Conservation (phyloP, 495 filamentous ascomycete species). For the Echria macrotheca region DNA sequence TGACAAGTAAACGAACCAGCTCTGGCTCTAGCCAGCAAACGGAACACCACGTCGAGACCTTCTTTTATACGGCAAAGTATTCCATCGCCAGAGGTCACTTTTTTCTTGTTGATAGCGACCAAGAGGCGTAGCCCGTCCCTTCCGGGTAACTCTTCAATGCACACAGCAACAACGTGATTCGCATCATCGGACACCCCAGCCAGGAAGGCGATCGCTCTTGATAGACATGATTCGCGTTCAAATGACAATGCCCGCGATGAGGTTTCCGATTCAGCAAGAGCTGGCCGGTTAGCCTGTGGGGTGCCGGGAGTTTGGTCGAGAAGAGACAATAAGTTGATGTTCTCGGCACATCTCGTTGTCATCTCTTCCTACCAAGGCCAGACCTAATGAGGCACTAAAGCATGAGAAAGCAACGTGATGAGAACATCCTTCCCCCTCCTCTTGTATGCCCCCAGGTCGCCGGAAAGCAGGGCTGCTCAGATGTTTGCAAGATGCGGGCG, state of each 20-base stretch:
- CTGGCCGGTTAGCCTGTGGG: background rate
- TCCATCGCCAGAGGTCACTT: background rate
- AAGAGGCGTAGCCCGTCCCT: constrained; percentile 24
- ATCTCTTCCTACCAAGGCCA: too few species aligned
- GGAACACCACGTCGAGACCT: constrained; percentile 28
- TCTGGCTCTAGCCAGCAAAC: constrained; percentile 15
- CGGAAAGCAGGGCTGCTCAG: background rate
- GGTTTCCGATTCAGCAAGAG: background rate
- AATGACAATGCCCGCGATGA: constrained; percentile 21
- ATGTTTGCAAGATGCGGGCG: constrained; percentile 4
- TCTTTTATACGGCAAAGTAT: constrained; percentile 23
- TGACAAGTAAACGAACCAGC: constrained; percentile 17
- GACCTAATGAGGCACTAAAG: too few species aligned
- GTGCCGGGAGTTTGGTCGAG: constrained; percentile 11
- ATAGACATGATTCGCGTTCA: constrained; percentile 25
- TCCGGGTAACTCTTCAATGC: constrained; percentile 28
- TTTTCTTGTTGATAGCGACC: constrained; percentile 34
- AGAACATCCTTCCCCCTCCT: too few species aligned
- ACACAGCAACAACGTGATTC: constrained; percentile 33
- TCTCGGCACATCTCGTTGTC: constrained; percentile 13
- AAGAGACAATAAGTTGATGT: constrained; percentile 26
- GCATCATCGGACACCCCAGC: constrained; percentile 27
- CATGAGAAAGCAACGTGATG: background rate
- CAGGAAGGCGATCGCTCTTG: constrained; percentile 36
- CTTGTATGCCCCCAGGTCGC: background rate